Conservation (phyloP, 805 yeast species). For the Ogataea philodendri region DNA sequence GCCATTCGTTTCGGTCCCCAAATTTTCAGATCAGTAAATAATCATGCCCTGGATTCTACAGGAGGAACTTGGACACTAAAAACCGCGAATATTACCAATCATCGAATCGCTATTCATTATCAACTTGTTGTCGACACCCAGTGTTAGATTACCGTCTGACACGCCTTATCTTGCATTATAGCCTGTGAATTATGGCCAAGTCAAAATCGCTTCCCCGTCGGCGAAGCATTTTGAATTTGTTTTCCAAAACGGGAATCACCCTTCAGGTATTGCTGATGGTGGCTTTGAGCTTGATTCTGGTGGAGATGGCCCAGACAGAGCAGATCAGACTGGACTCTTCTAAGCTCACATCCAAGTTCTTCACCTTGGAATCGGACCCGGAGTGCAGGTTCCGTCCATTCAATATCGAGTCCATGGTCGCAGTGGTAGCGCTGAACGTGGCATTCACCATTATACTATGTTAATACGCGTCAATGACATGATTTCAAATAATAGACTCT, state of each 20-base stretch:
- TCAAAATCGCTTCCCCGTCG: no score
- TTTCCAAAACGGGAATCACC: neutral
- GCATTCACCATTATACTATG: slow-evolving; percentile 12
- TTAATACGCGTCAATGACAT: slow-evolving; percentile 6
- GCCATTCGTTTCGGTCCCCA: slow-evolving; percentile 2
- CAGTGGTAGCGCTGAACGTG: slow-evolving; percentile 8
- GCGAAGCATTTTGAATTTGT: no score
- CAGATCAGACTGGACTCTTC: slow-evolving; percentile 1
- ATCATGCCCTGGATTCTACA: slow-evolving; percentile 1
- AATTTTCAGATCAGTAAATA: slow-evolving; percentile 6
- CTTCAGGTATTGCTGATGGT: slow-evolving; percentile 6
- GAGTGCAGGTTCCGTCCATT: slow-evolving; percentile 15
- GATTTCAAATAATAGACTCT: no score
- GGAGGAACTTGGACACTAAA: no score
- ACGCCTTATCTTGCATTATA: no score
- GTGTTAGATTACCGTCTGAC: no score
- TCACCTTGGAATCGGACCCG: slow-evolving; percentile 13
- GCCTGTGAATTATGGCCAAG: no score
- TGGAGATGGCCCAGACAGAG: slow-evolving; percentile 1
- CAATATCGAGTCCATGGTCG: slow-evolving; percentile 12
- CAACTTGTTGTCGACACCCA: no score
- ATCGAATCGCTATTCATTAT: no score
- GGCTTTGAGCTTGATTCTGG: neutral
- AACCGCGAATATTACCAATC: neutral
- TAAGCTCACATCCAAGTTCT: slow-evolving; percentile 1